Percentiles rank a stretch among this genome's conserved stretches.
Conservation (phyloP, 768 basidiomycete genomes). For the Flagelloscypha sp. region DNA sequence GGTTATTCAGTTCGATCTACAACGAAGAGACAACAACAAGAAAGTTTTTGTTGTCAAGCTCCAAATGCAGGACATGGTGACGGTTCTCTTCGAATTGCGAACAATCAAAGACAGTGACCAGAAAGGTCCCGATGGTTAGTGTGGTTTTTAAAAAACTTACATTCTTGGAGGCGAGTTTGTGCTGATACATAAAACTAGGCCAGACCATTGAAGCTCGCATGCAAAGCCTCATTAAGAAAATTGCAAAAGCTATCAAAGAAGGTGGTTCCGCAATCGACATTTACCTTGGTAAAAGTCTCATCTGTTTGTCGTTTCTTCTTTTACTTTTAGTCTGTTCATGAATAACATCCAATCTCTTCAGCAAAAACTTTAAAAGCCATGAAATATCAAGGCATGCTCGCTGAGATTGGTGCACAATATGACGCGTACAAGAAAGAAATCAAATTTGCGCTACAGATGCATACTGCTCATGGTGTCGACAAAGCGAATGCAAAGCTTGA, state of each 20-base stretch:
- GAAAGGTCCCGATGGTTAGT: no score
- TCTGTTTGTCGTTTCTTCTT: constrained; percentile 24
- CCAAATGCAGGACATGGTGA: constrained; percentile 45
- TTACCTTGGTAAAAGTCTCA: constrained; percentile 35
- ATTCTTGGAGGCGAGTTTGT: no score
- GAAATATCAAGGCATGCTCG: constrained; percentile 30
- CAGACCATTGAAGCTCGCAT: constrained; percentile 22
- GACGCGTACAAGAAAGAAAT: constrained; percentile 26
- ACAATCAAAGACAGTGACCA: no score
- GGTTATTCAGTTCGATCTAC: constrained; percentile 39
- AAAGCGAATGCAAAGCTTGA: constrained; percentile 24
- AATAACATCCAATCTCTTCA: constrained; percentile 12
- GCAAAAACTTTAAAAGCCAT: constrained; percentile 28
- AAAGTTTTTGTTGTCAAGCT: constrained; percentile 37
- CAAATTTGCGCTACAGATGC: constrained; percentile 26
- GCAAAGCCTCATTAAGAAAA: constrained; percentile 17
- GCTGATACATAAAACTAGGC: no score
- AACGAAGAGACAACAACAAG: constrained; percentile 42
- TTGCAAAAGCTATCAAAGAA: constrained; percentile 32
- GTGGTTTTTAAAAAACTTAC: no score
- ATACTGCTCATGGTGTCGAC: constrained; percentile 29
- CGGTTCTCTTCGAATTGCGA: constrained; percentile 35
- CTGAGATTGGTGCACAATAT: constrained; percentile 25
- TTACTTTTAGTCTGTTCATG: no score
- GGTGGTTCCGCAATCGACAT: constrained; percentile 38